Conservation (phyloP, 345 rosid species). For the Gossypium herbaceum region DNA sequence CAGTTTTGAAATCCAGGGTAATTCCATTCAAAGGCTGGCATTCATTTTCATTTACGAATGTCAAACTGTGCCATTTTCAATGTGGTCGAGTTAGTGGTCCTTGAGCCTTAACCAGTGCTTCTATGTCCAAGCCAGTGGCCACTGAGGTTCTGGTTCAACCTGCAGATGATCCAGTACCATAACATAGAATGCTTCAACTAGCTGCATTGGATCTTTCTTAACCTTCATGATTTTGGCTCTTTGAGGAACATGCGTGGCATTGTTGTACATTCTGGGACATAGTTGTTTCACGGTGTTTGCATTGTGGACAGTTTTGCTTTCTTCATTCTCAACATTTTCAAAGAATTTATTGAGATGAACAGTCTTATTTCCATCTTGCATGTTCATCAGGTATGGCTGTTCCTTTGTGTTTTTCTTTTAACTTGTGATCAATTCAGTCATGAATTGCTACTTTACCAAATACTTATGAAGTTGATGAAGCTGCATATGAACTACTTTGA, state of each 20-base stretch:
- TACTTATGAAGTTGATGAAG: background rate
- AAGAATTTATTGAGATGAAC: conserved; percentile 74
- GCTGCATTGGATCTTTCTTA: conserved; percentile 61
- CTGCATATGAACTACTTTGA: background rate
- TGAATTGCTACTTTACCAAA: conserved; percentile 21
- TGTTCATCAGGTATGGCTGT: conserved; percentile 50
- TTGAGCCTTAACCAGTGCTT: conserved; percentile 71
- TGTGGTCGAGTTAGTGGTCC: conserved; percentile 83
- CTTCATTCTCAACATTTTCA: conserved; percentile 64
- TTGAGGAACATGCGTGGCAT: conserved; percentile 56
- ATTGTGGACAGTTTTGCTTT: conserved; percentile 54
- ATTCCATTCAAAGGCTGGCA: background rate
- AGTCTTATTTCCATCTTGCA: conserved; percentile 57
- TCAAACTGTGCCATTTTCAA: conserved; percentile 53
- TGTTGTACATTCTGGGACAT: conserved; percentile 47
- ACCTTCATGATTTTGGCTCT: conserved; percentile 57
- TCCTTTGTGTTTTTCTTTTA: conserved; percentile 62
- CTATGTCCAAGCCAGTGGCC: conserved; percentile 80
- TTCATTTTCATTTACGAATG: background rate
- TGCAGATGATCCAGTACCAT: conserved; percentile 76
- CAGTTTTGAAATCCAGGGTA: background rate
- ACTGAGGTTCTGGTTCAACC: conserved; percentile 74
- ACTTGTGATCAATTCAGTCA: conserved; percentile 75
- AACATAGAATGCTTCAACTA: conserved; percentile 50
- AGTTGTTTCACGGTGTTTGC: conserved; percentile 45